phyloP scores from a whole-genome alignment of 2,329 filamentous ascomycete genomes.

The Cadophora luteo-olivacea region DNA sequence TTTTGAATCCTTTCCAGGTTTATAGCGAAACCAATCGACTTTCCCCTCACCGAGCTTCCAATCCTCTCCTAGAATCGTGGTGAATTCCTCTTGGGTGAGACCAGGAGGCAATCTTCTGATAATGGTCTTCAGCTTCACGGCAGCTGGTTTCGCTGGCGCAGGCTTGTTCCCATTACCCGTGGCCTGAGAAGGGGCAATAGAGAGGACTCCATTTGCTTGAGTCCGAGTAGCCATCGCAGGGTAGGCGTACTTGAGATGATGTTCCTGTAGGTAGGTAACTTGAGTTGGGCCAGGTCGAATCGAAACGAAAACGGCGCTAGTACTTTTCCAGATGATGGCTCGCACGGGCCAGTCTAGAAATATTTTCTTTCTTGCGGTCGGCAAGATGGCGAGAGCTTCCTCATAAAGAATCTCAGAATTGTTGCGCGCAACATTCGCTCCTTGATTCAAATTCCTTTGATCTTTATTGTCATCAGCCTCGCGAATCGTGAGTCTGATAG shows the following conservation, averaged over 20 bases:
- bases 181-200: conserved; percentile 54
- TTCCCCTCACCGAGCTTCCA: conserved; percentile 84
- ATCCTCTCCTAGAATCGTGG: conserved; percentile 72
- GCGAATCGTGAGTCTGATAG: not conserved
- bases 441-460: not conserved
- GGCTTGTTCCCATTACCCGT: conserved; percentile 50
- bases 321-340: not conserved
- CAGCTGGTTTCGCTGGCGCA: conserved; percentile 52
- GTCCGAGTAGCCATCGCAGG: conserved; percentile 30
- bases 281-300: not conserved
- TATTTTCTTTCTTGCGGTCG: not conserved
- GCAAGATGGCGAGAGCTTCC: not conserved
- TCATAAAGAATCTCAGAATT: not conserved
- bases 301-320: not conserved
- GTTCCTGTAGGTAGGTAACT: not conserved
- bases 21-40: conserved; percentile 83
- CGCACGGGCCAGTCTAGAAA: not conserved
- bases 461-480: conserved; percentile 1
- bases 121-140: conserved; percentile 77
- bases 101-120: conserved; percentile 86
- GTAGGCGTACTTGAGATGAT: not conserved
- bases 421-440: not conserved
- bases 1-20: conserved; percentile 77
- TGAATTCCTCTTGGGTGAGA: conserved; percentile 81
- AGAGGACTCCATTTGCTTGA: conserved; percentile 59